Evolutionary conservation across 805 yeast genomes (phyloP), one percentile per base, ranked within the genome.

Genomic region (Teunomyces pallodes): DNA sequence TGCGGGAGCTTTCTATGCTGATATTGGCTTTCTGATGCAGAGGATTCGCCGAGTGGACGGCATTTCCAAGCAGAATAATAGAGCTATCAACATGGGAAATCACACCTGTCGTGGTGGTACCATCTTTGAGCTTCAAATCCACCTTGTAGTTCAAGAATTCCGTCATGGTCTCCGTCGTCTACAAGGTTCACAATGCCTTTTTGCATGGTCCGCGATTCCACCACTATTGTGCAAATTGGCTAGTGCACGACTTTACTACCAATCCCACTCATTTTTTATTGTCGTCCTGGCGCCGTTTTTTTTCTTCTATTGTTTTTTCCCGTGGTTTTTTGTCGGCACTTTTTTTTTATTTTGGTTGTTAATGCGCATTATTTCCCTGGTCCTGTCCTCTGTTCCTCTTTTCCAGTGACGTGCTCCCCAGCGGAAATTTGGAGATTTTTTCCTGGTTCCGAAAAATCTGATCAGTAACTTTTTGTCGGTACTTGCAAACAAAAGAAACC

Each of bases 81-180:
- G 52, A 46, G 9, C 56, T 50, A 47, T 69, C 69, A 14, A 74
- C 75, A 33, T 56, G 61, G 10, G 65, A 50, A 40, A 74, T 70
- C 26, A 56, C 40, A 4, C 78, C 78, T 4, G 61, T 54, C 1
- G 71, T 55, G 33, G 54, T 59, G 9, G 68, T 50, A 8, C 77
- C 77, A 49, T 72, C 74, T 45, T 71, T 70, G 46, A 71, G 60
- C 32, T 58, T 59, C 41, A 74, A 57, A 46, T 64, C 64, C 9
- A 74, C 78, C 48, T 66, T 69, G 55, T 70, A 74, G 53, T 73
- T 70, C 50, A 69, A 49, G 53, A 72, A 74, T 53, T 74, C 77
- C 16, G 70, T 54, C 74, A 70, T 71, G 46, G 36, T 46, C 35
- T 32, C 9, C 35, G 35, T 32, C 35, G 24, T 16, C 17, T 32